Evolutionary conservation across 495 filamentous ascomycete genomes (phyloP).

Genomic region (Talaromyces trachyspermus): DNA sequence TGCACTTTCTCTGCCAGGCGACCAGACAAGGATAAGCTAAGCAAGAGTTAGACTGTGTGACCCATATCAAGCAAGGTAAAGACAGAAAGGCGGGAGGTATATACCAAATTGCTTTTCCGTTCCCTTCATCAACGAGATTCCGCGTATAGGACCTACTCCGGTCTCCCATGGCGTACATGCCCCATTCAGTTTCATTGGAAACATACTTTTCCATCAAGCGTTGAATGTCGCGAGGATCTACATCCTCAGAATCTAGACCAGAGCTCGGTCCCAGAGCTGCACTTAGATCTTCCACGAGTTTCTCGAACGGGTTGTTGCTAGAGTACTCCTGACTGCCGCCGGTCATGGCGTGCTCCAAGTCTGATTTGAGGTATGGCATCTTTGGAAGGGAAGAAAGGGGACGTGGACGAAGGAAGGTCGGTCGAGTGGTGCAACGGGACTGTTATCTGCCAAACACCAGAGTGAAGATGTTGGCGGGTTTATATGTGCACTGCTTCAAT

Average conservation of each 20-base stretch:
- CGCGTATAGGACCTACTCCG: constrained; percentile 64
- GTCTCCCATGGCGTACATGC: constrained; percentile 60
- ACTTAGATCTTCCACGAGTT: constrained; percentile 65
- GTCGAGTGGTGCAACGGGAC: neutral
- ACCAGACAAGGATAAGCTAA: constrained; percentile 90
- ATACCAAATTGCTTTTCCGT: constrained; percentile 87
- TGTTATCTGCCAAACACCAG: too few relatives aligned
- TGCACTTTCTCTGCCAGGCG: constrained; percentile 71
- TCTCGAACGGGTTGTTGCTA: constrained; percentile 49
- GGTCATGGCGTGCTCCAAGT: constrained; percentile 3
- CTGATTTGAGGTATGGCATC: constrained; percentile 31
- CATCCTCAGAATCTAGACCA: constrained; percentile 70
- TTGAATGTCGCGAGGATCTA: constrained; percentile 62
- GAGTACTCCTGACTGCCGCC: constrained; percentile 5
- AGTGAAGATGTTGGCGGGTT: neutral
- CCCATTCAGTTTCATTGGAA: constrained; percentile 63
- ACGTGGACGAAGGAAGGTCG: neutral
- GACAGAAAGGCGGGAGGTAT: constrained; percentile 15
- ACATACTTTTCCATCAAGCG: constrained; percentile 63
- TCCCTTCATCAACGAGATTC: constrained; percentile 84
- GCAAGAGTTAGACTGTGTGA: neutral
- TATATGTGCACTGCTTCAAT: neutral
- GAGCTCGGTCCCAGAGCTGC: constrained; percentile 65
- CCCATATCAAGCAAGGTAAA: neutral
- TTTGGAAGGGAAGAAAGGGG: neutral